Evolutionary conservation across 371 early-diverging fungal species (phyloP).

Genomic region (Capillidium heterosporum): DNA sequence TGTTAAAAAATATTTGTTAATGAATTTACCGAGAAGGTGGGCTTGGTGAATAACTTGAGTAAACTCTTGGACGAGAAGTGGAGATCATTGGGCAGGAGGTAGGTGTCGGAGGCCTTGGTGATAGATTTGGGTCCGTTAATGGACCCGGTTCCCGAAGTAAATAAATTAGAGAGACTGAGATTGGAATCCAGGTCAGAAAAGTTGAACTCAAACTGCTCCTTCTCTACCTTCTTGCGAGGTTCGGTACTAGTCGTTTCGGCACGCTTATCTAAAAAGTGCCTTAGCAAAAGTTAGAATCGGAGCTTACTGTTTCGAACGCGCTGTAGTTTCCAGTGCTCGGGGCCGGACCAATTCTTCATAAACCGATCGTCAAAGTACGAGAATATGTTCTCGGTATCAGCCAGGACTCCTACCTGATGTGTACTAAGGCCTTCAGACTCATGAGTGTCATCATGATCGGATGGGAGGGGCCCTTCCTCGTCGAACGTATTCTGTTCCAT

Average conservation of each 20-base stretch:
- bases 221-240: slow-evolving; percentile 11
- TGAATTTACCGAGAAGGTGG: slow-evolving; percentile 17
- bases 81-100: slow-evolving; percentile 69
- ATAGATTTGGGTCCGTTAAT: slow-evolving; percentile 24
- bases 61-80: slow-evolving; percentile 71
- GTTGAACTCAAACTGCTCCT: slow-evolving; percentile 25
- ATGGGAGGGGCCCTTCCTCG: slow-evolving; percentile 11
- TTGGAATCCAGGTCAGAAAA: slow-evolving; percentile 29
- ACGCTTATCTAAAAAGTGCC: neutral
- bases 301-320: slow-evolving; percentile 21
- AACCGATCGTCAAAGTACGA: slow-evolving; percentile 78
- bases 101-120: slow-evolving; percentile 17
- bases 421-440: slow-evolving; percentile 13
- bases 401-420: neutral
- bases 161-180: slow-evolving; percentile 36
- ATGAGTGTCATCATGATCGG: slow-evolving; percentile 13
- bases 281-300: neutral
- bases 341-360: slow-evolving; percentile 81
- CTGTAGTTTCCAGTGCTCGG: slow-evolving; percentile 78
- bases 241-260: slow-evolving; percentile 7
- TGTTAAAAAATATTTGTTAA: neutral
- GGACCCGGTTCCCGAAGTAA: slow-evolving; percentile 39
- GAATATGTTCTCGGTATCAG: slow-evolving; percentile 31
- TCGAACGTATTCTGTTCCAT: slow-evolving; percentile 9
- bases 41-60: slow-evolving; percentile 62